These are phyloP conservation scores for Saturnispora sekii DNA, from an alignment of 805 yeast species.

Conservation along the genomic window DNA sequence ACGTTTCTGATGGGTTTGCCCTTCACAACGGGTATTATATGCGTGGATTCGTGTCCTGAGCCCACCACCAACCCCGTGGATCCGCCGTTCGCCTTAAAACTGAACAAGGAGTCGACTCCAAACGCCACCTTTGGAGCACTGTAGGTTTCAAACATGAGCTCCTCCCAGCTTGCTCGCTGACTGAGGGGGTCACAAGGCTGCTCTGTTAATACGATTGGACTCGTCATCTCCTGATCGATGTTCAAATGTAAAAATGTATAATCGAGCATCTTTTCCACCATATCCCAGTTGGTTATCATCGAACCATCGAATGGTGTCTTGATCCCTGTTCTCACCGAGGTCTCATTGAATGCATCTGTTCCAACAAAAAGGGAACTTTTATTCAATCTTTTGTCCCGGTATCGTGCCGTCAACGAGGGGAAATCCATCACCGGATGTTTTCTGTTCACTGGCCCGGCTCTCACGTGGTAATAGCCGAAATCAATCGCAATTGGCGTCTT, in stretches of 20 bases:
- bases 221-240: constrained; percentile 52
- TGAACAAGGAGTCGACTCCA: constrained; percentile 77
- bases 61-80: constrained; percentile 68
- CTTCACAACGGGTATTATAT: constrained; percentile 70
- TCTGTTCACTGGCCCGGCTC: constrained; percentile 48
- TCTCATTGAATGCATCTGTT: constrained; percentile 67
- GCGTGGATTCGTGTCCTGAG: constrained; percentile 75
- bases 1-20: constrained; percentile 57
- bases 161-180: constrained; percentile 70
- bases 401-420: constrained; percentile 60
- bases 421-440: constrained; percentile 50
- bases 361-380: constrained; percentile 68
- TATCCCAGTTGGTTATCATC: constrained; percentile 86
- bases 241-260: constrained; percentile 75
- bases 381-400: constrained; percentile 65
- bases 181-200: constrained; percentile 58
- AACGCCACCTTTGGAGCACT: constrained; percentile 61
- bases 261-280: constrained; percentile 72
- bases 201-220: constrained; percentile 78
- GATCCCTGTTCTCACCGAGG: constrained; percentile 55
- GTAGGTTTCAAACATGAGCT: constrained; percentile 78
- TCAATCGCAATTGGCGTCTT: constrained; percentile 82
- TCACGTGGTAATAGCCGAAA: constrained; percentile 56
- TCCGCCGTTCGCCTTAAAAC: constrained; percentile 57
- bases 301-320: constrained; percentile 83